Conservation (phyloP, 176 grass and related monocot species). For the Tillandsia leiboldiana region DNA sequence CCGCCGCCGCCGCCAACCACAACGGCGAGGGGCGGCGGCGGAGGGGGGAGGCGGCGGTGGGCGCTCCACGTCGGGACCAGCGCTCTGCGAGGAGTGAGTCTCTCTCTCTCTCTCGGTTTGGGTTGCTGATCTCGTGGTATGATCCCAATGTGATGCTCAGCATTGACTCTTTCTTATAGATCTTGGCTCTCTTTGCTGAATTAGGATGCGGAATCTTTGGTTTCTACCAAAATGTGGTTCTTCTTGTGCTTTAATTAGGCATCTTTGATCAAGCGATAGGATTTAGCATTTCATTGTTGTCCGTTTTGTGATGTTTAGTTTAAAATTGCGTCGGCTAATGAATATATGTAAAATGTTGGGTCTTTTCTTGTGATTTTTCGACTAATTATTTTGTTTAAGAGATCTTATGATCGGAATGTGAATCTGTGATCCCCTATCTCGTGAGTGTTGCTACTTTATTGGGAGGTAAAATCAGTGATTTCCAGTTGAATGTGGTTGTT, state of each 20-base stretch:
- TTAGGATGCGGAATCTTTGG: slow-evolving; percentile 2
- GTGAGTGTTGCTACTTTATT: too few species aligned
- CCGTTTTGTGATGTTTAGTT: too few species aligned
- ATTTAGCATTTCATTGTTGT: neutral
- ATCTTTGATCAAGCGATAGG: neutral
- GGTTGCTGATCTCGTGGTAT: slow-evolving; percentile 17
- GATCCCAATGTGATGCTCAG: neutral
- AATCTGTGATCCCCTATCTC: too few species aligned
- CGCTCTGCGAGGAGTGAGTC: slow-evolving; percentile 60
- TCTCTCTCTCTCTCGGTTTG: neutral
- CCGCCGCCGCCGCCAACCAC: neutral
- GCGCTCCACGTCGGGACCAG: slow-evolving; percentile 55
- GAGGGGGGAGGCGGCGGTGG: slow-evolving; percentile 30
- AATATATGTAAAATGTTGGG: too few species aligned
- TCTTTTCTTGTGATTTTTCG: too few species aligned
- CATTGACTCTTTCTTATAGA: slow-evolving; percentile 18
- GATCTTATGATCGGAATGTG: too few species aligned
- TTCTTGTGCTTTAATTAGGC: neutral
- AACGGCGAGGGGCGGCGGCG: slow-evolving; percentile 23
- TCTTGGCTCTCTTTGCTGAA: slow-evolving; percentile 11
- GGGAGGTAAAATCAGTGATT: too few species aligned
- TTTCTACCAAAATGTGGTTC: neutral
- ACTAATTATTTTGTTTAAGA: too few species aligned
- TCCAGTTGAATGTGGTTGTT: too few species aligned
- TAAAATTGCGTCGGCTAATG: too few species aligned